Percentiles rank a stretch among this genome's conserved stretches.
Evolutionary conservation across 306 rosid genomes (phyloP).

Genomic region (Cicer chorassanicum): DNA sequence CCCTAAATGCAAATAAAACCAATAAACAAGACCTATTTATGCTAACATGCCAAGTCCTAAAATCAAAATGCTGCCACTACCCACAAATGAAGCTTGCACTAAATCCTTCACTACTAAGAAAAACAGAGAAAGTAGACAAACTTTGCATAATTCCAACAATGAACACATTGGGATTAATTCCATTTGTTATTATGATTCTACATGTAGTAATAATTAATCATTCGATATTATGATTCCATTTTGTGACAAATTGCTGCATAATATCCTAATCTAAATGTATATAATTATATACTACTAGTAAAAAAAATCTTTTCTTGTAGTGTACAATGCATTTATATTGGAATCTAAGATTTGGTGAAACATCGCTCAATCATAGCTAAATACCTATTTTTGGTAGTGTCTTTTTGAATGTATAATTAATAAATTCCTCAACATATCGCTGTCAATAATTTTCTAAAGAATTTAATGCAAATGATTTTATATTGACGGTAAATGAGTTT

Average conservation of each 20-base stretch:
- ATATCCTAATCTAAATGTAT: not conserved
- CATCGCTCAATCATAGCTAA: slow-evolving; percentile 3
- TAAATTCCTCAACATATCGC: slow-evolving; percentile 17
- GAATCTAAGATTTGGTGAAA: slow-evolving; percentile 39
- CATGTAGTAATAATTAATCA: not conserved
- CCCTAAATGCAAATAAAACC: not conserved
- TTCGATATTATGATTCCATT: not conserved
- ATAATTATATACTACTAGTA: not conserved
- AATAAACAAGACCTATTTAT: slow-evolving; percentile 15
- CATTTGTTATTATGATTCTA: slow-evolving; percentile 2
- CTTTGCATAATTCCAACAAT: not conserved
- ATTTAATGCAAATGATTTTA: no score
- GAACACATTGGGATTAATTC: slow-evolving; percentile 1
- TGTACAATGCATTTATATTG: not conserved
- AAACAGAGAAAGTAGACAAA: not conserved
- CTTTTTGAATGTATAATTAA: not conserved
- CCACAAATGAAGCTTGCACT: not conserved
- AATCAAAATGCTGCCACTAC: slow-evolving; percentile 9
- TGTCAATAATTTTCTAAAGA: not conserved
- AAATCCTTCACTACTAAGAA: not conserved
- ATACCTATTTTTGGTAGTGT: slow-evolving; percentile 1
- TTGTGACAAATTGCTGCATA: not conserved
- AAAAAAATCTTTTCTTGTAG: slow-evolving; percentile 1
- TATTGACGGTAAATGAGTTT: no score
- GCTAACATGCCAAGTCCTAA: slow-evolving; percentile 8